Evolutionary conservation across 257 asterid species (phyloP).

Genomic region (Fraxinus cuspidata): DNA sequence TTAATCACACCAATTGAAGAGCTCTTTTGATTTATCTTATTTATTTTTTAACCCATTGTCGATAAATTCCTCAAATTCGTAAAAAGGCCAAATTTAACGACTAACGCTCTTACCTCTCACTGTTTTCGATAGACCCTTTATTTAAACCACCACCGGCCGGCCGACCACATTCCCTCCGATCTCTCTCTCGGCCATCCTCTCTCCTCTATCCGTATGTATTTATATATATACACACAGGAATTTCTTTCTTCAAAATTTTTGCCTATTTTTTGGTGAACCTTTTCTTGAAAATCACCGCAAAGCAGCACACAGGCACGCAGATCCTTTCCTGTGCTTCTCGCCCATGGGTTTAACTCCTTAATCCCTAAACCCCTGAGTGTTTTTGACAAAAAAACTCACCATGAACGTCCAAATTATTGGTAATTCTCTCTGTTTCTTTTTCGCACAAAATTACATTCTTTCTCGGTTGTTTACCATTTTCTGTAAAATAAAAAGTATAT

Average conservation of each 20-base stretch:
- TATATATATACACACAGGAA: neutral
- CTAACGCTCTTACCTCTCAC: too few relatives aligned
- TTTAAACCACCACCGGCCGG: too few relatives aligned
- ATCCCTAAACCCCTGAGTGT: neutral
- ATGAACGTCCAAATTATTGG: conserved; percentile 76
- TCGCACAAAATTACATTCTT: neutral
- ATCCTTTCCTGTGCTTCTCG: neutral
- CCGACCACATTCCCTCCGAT: too few relatives aligned
- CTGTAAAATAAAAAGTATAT: neutral
- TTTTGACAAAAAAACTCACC: neutral
- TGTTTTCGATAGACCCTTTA: too few relatives aligned
- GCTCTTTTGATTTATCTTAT: too few relatives aligned
- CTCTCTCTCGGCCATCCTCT: too few relatives aligned
- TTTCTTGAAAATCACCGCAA: too few relatives aligned
- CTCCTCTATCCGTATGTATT: too few relatives aligned
- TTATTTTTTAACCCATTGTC: too few relatives aligned
- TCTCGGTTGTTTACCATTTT: neutral
- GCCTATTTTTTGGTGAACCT: neutral
- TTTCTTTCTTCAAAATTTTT: neutral
- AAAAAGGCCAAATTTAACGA: too few relatives aligned
- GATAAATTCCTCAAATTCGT: too few relatives aligned
- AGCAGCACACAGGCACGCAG: neutral
- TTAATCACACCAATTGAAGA: too few relatives aligned
- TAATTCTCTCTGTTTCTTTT: conserved; percentile 17
- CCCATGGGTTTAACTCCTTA: neutral